phyloP scores from a whole-genome alignment of 148 eudicot species.

The Chenopodium album region DNA sequence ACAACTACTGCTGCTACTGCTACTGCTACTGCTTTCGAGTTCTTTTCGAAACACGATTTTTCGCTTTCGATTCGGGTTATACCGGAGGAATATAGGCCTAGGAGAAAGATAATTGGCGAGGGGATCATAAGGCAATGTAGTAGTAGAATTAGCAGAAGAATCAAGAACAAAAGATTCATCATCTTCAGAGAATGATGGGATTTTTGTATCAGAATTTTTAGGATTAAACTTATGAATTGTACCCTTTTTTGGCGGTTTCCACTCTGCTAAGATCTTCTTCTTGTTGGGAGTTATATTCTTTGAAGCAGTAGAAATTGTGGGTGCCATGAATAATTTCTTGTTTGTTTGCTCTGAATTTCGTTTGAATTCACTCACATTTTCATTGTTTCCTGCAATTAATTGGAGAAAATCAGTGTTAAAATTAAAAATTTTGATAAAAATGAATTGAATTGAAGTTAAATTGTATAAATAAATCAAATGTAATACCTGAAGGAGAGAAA shows the following conservation, averaged over 20 bases:
- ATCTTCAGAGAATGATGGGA: conserved; percentile 17
- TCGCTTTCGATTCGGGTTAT: conserved; percentile 44
- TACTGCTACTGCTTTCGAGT: background rate
- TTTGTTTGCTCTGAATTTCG: conserved; percentile 27
- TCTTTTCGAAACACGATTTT: conserved; percentile 23
- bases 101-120: conserved; percentile 60
- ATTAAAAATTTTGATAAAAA: no score
- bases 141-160: conserved; percentile 4
- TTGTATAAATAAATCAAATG: background rate
- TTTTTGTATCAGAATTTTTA: conserved; percentile 15
- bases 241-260: conserved; percentile 24
- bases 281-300: conserved; percentile 36
- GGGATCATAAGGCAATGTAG: conserved; percentile 53
- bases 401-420: background rate
- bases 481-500: conserved; percentile 8
- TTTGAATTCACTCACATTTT: conserved; percentile 34
- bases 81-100: conserved; percentile 62
- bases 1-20: background rate
- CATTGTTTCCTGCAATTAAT: conserved; percentile 41
- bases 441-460: background rate
- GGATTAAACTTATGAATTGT: conserved; percentile 3
- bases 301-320: conserved; percentile 56
- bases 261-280: conserved; percentile 55
- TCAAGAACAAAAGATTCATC: conserved; percentile 22
- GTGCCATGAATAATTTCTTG: conserved; percentile 58